Base-by-base conservation (phyloP, 441 rosid species). In the Pelargonium myrrhifolium region DNA sequence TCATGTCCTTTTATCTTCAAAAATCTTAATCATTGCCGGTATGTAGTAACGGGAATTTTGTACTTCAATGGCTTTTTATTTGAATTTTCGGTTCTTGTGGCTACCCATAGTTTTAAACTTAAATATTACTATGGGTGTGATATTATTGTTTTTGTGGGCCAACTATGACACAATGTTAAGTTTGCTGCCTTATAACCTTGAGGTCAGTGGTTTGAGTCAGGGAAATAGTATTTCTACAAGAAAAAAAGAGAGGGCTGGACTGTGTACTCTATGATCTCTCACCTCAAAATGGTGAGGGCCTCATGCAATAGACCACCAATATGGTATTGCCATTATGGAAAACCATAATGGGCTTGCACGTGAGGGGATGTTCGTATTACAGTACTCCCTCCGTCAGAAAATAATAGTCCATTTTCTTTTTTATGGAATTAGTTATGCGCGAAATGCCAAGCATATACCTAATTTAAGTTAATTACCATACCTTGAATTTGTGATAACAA, bases 71-170 rank as follows among this genome's bases (percentile, higher is more conserved):
- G 42, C 9, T 39, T 39, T 39, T 39, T 39, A 39, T 39, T 39
- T 10, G 10, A 39, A 9, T 9, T 0, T 39, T 39, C 9, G 42
- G 8, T 39, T 39, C 42, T 39, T 39, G 42, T 39, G 42, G 42
- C 51, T 45, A 7, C 64, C 51, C 14, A 31, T 28, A 24, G 39
- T 11, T 59, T 61, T 61, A 31, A 28, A 55, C 2, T n/a, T 61
- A 31, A 28, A 14, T 31, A 28, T 28, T 61, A 28, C 20, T 14
- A n/a, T 61, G 64, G 18, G 20, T 61, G 15, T 59, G 12, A 22
- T n/a, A 14, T 61, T 26, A 28, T 61, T 61, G 64, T 14, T 61
- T 28, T 28, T 14, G 64, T 61, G 64, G 62, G 24, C 35, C 35
- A 55, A 20, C 37, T 7, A 31, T 31, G 4, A 3, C 6, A 31